Conservation (phyloP, 441 rosid species). For the Populus trichocarpa region DNA sequence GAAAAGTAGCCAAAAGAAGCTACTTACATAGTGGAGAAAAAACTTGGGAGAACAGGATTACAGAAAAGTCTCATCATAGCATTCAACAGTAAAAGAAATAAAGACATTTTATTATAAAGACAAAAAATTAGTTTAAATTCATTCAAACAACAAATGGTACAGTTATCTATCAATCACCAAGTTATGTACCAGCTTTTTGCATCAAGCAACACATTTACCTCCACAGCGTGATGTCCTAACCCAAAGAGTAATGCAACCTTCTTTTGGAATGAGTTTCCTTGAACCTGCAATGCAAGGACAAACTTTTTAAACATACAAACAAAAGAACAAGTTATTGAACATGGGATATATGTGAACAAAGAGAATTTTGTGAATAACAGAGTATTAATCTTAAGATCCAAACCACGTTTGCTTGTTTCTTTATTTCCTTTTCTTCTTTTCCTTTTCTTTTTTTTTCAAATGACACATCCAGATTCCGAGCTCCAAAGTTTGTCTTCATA, state of each 20-base stretch:
- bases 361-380: background rate
- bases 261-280: conserved; percentile 97
- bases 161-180: background rate
- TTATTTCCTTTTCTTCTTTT: background rate
- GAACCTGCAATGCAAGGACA: conserved; percentile 50
- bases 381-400: background rate
- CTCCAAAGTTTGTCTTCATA: background rate
- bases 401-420: background rate
- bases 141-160: background rate
- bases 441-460: background rate
- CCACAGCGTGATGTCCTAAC: conserved; percentile 59
- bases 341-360: background rate
- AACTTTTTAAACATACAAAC: background rate
- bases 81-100: background rate
- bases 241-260: conserved; percentile 86
- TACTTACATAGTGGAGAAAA: background rate
- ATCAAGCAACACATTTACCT: conserved; percentile 50
- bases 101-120: background rate
- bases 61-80: background rate
- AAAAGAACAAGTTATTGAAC: background rate
- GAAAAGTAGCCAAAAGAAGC: background rate
- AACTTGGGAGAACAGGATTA: background rate
- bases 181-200: conserved; percentile 5
- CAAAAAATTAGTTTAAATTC: background rate
- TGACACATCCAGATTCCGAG: background rate